Conservation (phyloP, 176 grass and related monocot species). For the Poa annua region DNA sequence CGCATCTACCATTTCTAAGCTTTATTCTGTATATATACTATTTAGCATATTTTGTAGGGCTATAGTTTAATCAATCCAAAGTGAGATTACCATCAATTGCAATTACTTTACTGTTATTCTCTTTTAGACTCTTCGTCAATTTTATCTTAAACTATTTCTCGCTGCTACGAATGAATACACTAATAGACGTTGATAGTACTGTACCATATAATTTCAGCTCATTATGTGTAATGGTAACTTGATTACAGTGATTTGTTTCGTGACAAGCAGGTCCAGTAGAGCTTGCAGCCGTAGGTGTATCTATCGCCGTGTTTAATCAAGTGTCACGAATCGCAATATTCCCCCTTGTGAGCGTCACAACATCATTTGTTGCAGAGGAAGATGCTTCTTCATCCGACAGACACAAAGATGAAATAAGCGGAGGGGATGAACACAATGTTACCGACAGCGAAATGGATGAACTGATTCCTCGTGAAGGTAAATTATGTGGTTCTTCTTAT, state of each 20-base stretch:
- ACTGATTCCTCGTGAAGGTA: slow-evolving; percentile 54
- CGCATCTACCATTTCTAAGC: background rate
- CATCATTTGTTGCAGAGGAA: slow-evolving; percentile 98
- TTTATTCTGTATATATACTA: background rate
- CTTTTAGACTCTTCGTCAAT: background rate
- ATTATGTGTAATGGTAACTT: background rate
- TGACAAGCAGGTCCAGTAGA: slow-evolving; percentile 74
- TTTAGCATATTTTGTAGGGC: no score
- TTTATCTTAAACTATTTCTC: slow-evolving; percentile 1
- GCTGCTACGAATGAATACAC: background rate
- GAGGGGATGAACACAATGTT: slow-evolving; percentile 30
- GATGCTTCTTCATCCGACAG: slow-evolving; percentile 51
- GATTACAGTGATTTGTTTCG: slow-evolving; percentile 16
- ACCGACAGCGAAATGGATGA: slow-evolving; percentile 61
- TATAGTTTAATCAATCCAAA: background rate
- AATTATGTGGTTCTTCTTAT: background rate
- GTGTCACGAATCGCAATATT: slow-evolving; percentile 86
- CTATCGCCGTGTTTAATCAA: slow-evolving; percentile 94
- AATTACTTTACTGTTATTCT: slow-evolving; percentile 8
- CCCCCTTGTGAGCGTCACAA: slow-evolving; percentile 90
- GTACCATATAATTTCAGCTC: background rate
- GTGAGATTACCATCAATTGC: background rate
- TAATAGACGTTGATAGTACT: no score
- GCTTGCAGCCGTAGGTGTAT: slow-evolving; percentile 83
- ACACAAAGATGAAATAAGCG: slow-evolving; percentile 40